phyloP scores from a whole-genome alignment of 805 yeast genomes.

The Nakazawaea pomicola region DNA sequence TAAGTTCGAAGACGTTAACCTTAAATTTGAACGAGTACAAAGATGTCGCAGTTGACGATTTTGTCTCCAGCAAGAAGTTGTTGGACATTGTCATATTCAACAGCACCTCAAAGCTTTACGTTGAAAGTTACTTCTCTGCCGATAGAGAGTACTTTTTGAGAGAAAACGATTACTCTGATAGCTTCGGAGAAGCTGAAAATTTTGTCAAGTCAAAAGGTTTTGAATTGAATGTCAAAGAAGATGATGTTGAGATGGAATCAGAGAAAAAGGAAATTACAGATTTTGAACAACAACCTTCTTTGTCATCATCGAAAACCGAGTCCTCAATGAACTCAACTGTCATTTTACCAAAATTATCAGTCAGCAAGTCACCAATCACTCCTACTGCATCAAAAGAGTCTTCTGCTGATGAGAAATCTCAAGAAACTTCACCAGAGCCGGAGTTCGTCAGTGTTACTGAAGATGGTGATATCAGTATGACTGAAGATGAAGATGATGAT shows the following conservation, averaged over 20 bases:
- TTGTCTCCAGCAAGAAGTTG: not conserved
- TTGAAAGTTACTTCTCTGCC: not conserved
- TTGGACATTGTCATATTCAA: slow-evolving; percentile 5
- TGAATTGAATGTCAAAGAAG: not conserved
- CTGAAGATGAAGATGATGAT: slow-evolving; percentile 5
- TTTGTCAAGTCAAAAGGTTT: slow-evolving; percentile 2
- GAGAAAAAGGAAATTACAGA: not conserved
- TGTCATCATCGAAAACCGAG: not conserved
- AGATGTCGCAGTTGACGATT: slow-evolving; percentile 3
- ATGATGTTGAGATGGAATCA: not conserved
- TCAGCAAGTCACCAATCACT: not conserved
- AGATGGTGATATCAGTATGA: slow-evolving; percentile 6
- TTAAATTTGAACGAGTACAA: not conserved
- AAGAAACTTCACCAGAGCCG: slow-evolving; percentile 7
- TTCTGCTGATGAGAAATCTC: not conserved
- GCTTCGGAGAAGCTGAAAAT: slow-evolving; percentile 1
- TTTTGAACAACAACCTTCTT: not conserved
- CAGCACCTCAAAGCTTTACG: slow-evolving; percentile 1
- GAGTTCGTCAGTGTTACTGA: slow-evolving; percentile 7
- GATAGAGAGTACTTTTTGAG: slow-evolving; percentile 1
- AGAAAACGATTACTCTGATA: slow-evolving; percentile 5
- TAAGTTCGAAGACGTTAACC: not conserved
- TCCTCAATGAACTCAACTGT: slow-evolving; percentile 9
- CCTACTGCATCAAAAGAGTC: not conserved
- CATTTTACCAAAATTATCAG: slow-evolving; percentile 11